Conservation (phyloP, 495 filamentous ascomycete species). For the Glonium stellatum region DNA sequence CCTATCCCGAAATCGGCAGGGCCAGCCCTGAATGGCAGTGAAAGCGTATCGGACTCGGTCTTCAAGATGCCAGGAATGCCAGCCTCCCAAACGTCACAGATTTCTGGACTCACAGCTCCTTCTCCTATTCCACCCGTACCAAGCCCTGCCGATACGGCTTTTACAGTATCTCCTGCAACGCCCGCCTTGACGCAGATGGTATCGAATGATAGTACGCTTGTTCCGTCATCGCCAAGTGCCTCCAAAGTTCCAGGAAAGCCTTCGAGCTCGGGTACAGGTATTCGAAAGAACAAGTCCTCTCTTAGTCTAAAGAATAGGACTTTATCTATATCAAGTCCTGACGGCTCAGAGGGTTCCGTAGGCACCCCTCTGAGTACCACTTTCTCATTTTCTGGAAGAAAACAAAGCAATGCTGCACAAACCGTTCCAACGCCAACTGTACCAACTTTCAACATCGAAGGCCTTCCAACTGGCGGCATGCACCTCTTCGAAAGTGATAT, state of each 20-base stretch:
- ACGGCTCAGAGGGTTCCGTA: constrained; percentile 60
- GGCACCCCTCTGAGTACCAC: constrained; percentile 64
- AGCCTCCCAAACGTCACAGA: constrained; percentile 2
- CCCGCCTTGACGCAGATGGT: constrained; percentile 23
- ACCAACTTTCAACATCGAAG: constrained; percentile 47
- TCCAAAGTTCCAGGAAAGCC: constrained; percentile 17
- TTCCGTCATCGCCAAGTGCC: constrained; percentile 19
- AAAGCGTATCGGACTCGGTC: constrained; percentile 12
- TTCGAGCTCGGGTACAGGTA: constrained; percentile 41
- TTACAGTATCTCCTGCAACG: constrained; percentile 29
- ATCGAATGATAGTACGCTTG: constrained; percentile 19
- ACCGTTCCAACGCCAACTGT: constrained; percentile 64
- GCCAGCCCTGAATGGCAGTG: constrained; percentile 15
- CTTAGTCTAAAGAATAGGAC: constrained; percentile 68
- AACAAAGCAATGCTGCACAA: constrained; percentile 40
- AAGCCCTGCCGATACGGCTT: constrained; percentile 27
- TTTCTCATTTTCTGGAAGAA: constrained; percentile 46
- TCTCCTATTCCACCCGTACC: constrained; percentile 20
- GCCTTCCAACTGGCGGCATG: constrained; percentile 57
- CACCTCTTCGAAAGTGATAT: constrained; percentile 83
- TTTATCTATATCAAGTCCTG: constrained; percentile 66
- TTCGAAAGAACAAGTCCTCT: constrained; percentile 69
- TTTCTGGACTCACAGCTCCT: constrained; percentile 13
- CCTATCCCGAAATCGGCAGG: constrained; percentile 31
- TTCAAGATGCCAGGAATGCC: constrained; percentile 29